Evolutionary conservation across 306 rosid species (phyloP), one percentile per base, ranked within the genome.

Genomic region (Malus asiatica): DNA sequence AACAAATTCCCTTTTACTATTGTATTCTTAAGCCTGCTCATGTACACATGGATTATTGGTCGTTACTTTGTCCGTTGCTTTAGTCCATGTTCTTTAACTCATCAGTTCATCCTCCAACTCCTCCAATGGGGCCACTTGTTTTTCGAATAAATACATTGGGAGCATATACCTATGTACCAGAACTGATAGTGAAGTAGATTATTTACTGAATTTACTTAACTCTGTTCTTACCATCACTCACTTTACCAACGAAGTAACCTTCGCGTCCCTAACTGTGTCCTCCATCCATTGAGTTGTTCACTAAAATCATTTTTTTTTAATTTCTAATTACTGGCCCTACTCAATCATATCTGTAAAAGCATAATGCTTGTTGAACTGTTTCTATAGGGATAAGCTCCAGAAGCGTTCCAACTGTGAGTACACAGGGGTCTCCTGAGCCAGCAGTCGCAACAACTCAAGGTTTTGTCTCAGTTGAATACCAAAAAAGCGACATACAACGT

Each of bases 351-450:
- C 38, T 35, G 22, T 72, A 57, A 57, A 18, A 8, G 33, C 22
- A 13, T 57, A 23, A 23, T 27, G 68, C 27, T 6, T 73, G 53
- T 72, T 73, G 29, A 60, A 73, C 40, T 23, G 25, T 11, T 40
- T 20, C 15, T 59, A 16, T 16, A 73, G 77, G 68, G 58, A 60
- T 73, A 16, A 60, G 57, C 68, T 73, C 57, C 68, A 73, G 25
- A 40, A 59, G 58, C 2, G 68, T 59, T 40, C 68, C 42, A 73
- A 40, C 44, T 59, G 48, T 57, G 58, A 40, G n/a, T 59, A 42
- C 8, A 18, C 40, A 40, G 7, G 55, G 76, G 23, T 72, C 67
- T 58, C 40, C 67, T 8, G 38, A 38, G 66, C 67, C 76, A 58
- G 67, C 76, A 40, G 10, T 59, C 15, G 19, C 16, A 72, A 16